These are phyloP conservation scores for Phytopythium mirpurense DNA, from an alignment of 352 stramenopile genomes.

Conservation along the genomic window DNA sequence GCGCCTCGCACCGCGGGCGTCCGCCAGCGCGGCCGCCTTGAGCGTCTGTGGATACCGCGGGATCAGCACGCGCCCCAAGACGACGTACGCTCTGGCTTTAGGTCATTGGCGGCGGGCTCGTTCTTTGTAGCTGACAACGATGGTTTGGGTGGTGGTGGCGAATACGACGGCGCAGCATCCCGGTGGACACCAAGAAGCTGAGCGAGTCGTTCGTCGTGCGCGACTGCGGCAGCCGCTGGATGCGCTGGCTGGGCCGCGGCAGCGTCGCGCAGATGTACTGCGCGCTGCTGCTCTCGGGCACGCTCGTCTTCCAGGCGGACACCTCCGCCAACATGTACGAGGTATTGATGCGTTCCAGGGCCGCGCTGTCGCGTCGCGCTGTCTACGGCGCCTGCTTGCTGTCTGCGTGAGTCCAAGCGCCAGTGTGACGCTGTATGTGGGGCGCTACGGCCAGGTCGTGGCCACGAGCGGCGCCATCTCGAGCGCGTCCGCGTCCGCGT, in stretches of 20 bases:
- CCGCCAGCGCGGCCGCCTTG: not conserved
- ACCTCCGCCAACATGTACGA: conserved; percentile 44
- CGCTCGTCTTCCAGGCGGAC: conserved; percentile 57
- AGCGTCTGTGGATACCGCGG: not conserved
- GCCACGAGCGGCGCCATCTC: conserved; percentile 51
- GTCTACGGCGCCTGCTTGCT: not conserved
- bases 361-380: too few species aligned
- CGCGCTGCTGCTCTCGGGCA: conserved; percentile 51
- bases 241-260: conserved; percentile 54
- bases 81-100: too few species aligned
- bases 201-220: conserved; percentile 49
- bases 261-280: conserved; percentile 77
- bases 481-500: conserved; percentile 59
- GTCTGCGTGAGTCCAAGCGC: not conserved
- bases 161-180: conserved; percentile 12
- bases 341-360: too few species aligned
- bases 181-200: conserved; percentile 30
- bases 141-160: too few species aligned
- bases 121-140: too few species aligned
- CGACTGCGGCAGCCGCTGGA: conserved; percentile 39
- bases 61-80: conserved; percentile 20
- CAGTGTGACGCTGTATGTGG: not conserved
- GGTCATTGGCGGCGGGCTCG: too few species aligned
- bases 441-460: conserved; percentile 22
- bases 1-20: not conserved